Base-by-base conservation (phyloP, 768 basidiomycete genomes). In the Lactarius trivialis region DNA sequence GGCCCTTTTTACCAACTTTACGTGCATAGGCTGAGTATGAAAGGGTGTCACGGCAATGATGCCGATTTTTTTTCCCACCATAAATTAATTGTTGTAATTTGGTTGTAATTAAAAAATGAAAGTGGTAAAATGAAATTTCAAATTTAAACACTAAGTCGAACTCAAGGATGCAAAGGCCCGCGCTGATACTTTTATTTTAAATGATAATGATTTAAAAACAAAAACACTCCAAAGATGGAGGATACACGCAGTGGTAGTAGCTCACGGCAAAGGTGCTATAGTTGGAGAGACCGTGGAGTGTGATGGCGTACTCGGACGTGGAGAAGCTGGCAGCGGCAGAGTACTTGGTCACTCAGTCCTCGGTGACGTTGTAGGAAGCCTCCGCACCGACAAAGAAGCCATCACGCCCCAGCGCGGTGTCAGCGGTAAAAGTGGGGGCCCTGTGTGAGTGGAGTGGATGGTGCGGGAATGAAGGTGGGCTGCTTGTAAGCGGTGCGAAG, bases 211-310 rank as follows among this genome's bases (percentile, higher is more conserved):
- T n/a, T n/a, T n/a, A n/a, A n/a, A n/a, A n/a, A n/a, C n/a, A n/a
- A n/a, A n/a, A n/a, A n/a, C n/a, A n/a, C n/a, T n/a, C n/a, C n/a
- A n/a, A n/a, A n/a, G n/a, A n/a, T n/a, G n/a, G n/a, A n/a, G n/a
- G n/a, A n/a, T n/a, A n/a, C 73, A 97, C 93, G 65, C 89, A 89
- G 84, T 99, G 97, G 83, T 98, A 98, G 84, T 98, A 99, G 75
- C 89, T 91, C 63, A 95, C 97, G 57, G 89, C 81, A 81, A 94
- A 98, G 70, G 86, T 88, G 74, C 86, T 89, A 75, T 97, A 77
- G 84, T 97, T 98, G 81, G 91, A 89, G 72, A 98, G 85, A 68
- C 89, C 93, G 77, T 98, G 95, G 63, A 98, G 68, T 71, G 95
- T 93, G 74, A 98, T 84, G 64, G 94, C 89, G 75, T 95, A 96